Evolutionary conservation across 225 moss, liverwort and hornwort genomes (phyloP).

Genomic region (Neckera pumila): DNA sequence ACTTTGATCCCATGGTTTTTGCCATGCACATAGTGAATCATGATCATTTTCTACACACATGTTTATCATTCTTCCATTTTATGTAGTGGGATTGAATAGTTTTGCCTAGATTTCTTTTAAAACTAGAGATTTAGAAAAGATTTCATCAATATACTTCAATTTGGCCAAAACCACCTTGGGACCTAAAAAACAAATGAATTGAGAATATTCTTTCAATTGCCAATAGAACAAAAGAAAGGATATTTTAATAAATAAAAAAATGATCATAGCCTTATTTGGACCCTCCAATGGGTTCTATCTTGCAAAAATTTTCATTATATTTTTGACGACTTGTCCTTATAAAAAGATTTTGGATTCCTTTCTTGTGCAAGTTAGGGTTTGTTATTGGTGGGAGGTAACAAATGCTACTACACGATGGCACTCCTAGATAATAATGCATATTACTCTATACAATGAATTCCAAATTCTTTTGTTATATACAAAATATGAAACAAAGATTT

Average conservation of each 20-base stretch:
- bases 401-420: neutral
- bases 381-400: neutral
- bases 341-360: neutral
- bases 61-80: neutral
- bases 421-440: neutral
- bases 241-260: neutral
- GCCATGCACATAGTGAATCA: neutral
- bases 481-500: neutral
- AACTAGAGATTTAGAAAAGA: neutral
- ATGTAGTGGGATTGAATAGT: neutral
- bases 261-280: neutral
- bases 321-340: neutral
- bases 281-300: neutral
- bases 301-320: neutral
- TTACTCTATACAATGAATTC: neutral
- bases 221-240: neutral
- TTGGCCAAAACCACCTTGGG: neutral
- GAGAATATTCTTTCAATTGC: neutral
- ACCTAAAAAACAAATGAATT: neutral
- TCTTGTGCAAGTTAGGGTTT: neutral
- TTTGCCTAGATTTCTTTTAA: neutral
- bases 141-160: neutral
- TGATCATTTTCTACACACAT: neutral
- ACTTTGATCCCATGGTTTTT: fast-evolving
- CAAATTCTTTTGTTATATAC: neutral